These are phyloP conservation scores for Dysphania ambrosioides DNA, from an alignment of 148 eudicot genomes.

Conservation along the genomic window DNA sequence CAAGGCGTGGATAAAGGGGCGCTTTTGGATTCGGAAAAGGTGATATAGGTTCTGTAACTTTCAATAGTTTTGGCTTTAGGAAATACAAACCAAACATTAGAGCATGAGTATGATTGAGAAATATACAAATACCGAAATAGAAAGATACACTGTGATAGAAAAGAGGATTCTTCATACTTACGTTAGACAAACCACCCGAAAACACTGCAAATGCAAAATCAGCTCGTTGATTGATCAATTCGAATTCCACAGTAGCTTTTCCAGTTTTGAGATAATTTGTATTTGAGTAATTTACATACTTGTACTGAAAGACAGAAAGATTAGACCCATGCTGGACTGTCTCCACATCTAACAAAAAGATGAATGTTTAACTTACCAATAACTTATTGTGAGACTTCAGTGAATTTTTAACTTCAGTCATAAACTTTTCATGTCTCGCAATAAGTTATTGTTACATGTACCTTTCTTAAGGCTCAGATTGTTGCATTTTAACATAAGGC, in stretches of 20 bases:
- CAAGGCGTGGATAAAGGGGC: conserved; percentile 70
- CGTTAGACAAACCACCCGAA: conserved; percentile 45
- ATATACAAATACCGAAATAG: no score
- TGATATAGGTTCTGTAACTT: conserved; percentile 47
- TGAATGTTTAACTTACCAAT: not conserved
- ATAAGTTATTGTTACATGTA: not conserved
- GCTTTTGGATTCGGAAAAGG: conserved; percentile 66
- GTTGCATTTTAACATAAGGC: not conserved
- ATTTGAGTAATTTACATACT: conserved; percentile 52
- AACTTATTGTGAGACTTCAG: not conserved
- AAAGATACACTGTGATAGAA: not conserved
- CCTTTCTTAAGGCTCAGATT: not conserved
- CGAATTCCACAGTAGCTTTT: conserved; percentile 43
- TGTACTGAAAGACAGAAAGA: conserved; percentile 44
- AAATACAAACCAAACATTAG: not conserved
- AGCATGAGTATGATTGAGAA: not conserved
- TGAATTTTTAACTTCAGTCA: no score
- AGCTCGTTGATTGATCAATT: conserved; percentile 74
- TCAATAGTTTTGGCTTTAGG: conserved; percentile 66
- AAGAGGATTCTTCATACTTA: not conserved
- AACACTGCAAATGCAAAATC: conserved; percentile 80
- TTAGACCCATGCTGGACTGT: not conserved
- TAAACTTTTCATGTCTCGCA: not conserved
- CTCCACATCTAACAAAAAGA: not conserved
- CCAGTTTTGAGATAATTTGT: conserved; percentile 43